Conservation (phyloP, 2,329 filamentous ascomycete genomes). For the Cladosporium phlei region DNA sequence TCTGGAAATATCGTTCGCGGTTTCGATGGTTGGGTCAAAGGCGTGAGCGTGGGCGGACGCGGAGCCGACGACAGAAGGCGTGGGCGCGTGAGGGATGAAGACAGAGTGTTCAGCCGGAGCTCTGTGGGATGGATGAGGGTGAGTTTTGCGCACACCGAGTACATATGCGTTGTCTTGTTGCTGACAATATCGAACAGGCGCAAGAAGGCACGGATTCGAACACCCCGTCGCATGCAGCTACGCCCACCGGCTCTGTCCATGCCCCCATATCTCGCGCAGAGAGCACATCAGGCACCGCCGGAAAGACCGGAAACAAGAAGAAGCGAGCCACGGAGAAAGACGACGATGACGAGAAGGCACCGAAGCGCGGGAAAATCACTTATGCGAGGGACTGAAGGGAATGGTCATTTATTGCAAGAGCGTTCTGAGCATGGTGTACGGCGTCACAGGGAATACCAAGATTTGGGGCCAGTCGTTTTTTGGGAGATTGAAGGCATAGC, state of each 20-base stretch:
- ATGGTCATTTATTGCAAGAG: neutral
- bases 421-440: slow-evolving; percentile 14
- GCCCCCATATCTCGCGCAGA: slow-evolving; percentile 39
- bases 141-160: slow-evolving; percentile 2
- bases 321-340: slow-evolving; percentile 42
- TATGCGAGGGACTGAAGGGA: slow-evolving; percentile 43
- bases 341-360: slow-evolving; percentile 41
- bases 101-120: slow-evolving; percentile 60
- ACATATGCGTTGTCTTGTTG: neutral
- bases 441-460: too few relatives aligned
- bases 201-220: slow-evolving; percentile 31
- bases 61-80: slow-evolving; percentile 58
- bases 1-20: slow-evolving; percentile 94
- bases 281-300: slow-evolving; percentile 33
- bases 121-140: slow-evolving; percentile 35
- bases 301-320: slow-evolving; percentile 41
- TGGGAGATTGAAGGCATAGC: too few relatives aligned
- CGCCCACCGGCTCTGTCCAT: slow-evolving; percentile 44
- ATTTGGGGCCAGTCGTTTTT: too few relatives aligned
- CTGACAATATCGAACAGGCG: slow-evolving; percentile 17
- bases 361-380: slow-evolving; percentile 48
- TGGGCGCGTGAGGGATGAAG: slow-evolving; percentile 60
- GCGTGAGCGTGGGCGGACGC: slow-evolving; percentile 47
- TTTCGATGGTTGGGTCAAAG: slow-evolving; percentile 98
- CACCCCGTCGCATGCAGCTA: slow-evolving; percentile 45